These are phyloP conservation scores for Cryptococcus maquisensis DNA, from an alignment of 1,284 basidiomycete species.

Conservation along the genomic window DNA sequence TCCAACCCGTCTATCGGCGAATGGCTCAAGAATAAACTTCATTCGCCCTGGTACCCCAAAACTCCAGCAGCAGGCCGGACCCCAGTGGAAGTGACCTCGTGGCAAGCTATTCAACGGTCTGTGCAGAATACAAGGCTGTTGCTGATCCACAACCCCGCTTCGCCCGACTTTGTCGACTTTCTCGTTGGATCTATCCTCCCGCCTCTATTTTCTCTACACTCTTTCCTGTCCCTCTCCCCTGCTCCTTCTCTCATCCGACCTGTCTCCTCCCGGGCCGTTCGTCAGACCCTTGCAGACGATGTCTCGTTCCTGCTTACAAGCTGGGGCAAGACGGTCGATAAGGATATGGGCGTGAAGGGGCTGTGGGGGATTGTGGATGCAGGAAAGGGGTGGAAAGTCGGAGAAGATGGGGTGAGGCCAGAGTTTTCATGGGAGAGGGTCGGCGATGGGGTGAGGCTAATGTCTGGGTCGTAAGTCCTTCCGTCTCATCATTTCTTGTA, in stretches of 20 bases:
- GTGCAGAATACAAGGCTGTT: slow-evolving; percentile 16
- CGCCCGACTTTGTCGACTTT: slow-evolving; percentile 60
- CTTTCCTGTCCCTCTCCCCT: slow-evolving; percentile 47
- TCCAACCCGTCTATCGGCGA: slow-evolving; percentile 28
- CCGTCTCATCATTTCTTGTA: background rate
- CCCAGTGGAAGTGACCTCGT: slow-evolving; percentile 4
- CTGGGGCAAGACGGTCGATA: slow-evolving; percentile 66
- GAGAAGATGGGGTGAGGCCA: slow-evolving; percentile 11
- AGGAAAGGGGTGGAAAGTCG: slow-evolving; percentile 49
- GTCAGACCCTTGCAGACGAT: slow-evolving; percentile 54
- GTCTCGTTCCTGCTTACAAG: slow-evolving; percentile 60
- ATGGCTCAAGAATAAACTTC: slow-evolving; percentile 51
- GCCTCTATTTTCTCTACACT: slow-evolving; percentile 62
- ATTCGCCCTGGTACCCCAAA: slow-evolving; percentile 29
- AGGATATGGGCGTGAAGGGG: slow-evolving; percentile 56
- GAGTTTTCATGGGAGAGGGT: slow-evolving; percentile 30
- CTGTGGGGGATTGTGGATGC: slow-evolving; percentile 61
- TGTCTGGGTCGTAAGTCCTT: slow-evolving; percentile 47
- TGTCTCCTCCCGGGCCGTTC: background rate
- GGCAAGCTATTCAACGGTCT: slow-evolving; percentile 10
- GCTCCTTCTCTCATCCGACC: background rate
- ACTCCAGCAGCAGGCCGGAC: background rate
- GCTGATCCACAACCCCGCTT: slow-evolving; percentile 64
- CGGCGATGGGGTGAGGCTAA: slow-evolving; percentile 15
- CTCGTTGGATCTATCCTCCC: slow-evolving; percentile 66